A percentile compares a stretch with the other conserved stretches of the same genome.
These are phyloP conservation scores for Drechslera avenae DNA, from an alignment of 2,329 filamentous ascomycete species.

Conservation along the genomic window DNA sequence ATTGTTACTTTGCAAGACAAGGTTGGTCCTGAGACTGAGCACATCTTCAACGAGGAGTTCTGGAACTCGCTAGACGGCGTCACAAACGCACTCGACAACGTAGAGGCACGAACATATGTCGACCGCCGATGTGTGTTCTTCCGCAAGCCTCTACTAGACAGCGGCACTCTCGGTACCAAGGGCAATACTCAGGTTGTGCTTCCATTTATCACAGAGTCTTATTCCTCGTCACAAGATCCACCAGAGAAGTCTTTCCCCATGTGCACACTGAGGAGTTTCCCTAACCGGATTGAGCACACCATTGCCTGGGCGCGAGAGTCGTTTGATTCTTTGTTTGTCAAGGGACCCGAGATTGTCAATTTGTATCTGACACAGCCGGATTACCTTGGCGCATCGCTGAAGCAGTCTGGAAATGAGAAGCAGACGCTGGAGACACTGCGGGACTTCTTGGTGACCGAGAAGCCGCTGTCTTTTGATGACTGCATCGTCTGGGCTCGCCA, in stretches of 20 bases:
- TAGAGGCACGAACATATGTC: constrained; percentile 95
- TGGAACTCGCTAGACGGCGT: constrained; percentile 88
- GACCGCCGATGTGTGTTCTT: constrained; percentile 97
- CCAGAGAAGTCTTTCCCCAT: constrained; percentile 99
- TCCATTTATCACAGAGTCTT: constrained; percentile 90
- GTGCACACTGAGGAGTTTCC: constrained; percentile 97
- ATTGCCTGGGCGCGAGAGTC: constrained; percentile 97
- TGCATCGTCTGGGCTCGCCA: constrained; percentile 94
- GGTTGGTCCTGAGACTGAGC: constrained; percentile 88
- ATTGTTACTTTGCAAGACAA: constrained; percentile 86
- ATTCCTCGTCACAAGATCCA: constrained; percentile 95
- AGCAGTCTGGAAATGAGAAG: constrained; percentile 94
- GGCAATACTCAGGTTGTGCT: constrained; percentile 97
- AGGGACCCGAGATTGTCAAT: constrained; percentile 91
- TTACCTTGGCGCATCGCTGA: constrained; percentile 83
- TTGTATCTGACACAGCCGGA: constrained; percentile 89
- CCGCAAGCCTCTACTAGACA: constrained; percentile 94
- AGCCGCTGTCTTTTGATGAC: constrained; percentile 90
- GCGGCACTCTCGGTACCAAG: constrained; percentile 97
- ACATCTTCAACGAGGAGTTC: constrained; percentile 92
- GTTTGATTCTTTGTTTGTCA: constrained; percentile 93
- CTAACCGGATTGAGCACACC: constrained; percentile 97
- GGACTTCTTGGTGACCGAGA: constrained; percentile 88
- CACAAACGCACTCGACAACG: constrained; percentile 96
- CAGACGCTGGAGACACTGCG: constrained; percentile 87